Evolutionary conservation across 2,329 filamentous ascomycete species (phyloP).

Genomic region (Phialocephala subalpina): DNA sequence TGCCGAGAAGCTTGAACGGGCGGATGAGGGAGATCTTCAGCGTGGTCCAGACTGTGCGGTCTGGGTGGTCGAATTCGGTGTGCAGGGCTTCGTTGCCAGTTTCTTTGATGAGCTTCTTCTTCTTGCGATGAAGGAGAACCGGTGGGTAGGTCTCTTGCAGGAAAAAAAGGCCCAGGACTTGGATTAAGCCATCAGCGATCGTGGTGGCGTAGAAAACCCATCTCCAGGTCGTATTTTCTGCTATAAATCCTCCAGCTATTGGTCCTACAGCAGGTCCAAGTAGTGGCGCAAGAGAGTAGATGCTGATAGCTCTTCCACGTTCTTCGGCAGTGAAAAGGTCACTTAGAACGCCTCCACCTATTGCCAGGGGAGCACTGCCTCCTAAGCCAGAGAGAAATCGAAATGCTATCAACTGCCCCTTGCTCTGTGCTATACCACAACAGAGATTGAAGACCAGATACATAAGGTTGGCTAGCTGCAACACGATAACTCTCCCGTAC

Average conservation of each 20-base stretch:
- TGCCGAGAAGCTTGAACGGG: constrained; percentile 56
- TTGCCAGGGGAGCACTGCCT: constrained; percentile 53
- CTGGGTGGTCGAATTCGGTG: constrained; percentile 58
- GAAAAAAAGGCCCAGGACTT: constrained; percentile 53
- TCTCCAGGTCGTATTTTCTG: constrained; percentile 56
- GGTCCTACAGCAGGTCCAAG: constrained; percentile 47
- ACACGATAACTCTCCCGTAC: constrained; percentile 53
- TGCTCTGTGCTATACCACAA: constrained; percentile 55
- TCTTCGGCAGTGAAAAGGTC: constrained; percentile 58
- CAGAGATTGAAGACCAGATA: constrained; percentile 62
- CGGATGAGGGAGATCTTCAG: constrained; percentile 54
- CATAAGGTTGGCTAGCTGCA: constrained; percentile 55
- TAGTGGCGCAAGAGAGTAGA: constrained; percentile 44
- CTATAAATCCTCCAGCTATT: constrained; percentile 60
- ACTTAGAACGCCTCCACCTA: constrained; percentile 52
- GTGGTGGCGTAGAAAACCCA: constrained; percentile 61
- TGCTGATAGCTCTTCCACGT: constrained; percentile 51
- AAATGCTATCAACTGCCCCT: constrained; percentile 53
- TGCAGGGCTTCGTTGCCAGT: constrained; percentile 56
- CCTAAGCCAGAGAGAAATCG: constrained; percentile 58
- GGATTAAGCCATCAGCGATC: constrained; percentile 50
- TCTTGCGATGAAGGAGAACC: constrained; percentile 54
- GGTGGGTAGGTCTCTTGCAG: constrained; percentile 59
- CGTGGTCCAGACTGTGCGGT: constrained; percentile 43
- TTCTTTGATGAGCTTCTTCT: constrained; percentile 53